Evolutionary conservation across 2,329 filamentous ascomycete species (phyloP).

Genomic region (Fusarium proliferatum): DNA sequence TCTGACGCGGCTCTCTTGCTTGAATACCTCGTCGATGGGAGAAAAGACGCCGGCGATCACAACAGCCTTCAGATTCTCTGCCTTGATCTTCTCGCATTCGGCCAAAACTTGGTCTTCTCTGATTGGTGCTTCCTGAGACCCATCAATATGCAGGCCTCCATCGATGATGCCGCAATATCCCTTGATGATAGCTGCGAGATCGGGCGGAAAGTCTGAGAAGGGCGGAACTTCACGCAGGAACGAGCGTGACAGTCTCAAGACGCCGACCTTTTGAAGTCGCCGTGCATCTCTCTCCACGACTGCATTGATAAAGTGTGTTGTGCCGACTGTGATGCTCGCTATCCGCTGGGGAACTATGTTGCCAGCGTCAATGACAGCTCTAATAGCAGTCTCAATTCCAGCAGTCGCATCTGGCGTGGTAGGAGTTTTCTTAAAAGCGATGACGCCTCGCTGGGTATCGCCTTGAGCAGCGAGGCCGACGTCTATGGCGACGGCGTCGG

Average conservation of each 20-base stretch:
- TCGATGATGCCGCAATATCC: not conserved
- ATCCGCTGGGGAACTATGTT: slow-evolving; percentile 41
- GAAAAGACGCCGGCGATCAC: not conserved
- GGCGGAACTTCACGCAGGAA: slow-evolving; percentile 51
- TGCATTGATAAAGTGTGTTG: slow-evolving; percentile 66
- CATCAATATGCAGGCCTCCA: slow-evolving; percentile 5
- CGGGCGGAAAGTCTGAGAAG: slow-evolving; percentile 55
- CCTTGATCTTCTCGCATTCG: not conserved
- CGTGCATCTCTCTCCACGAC: slow-evolving; percentile 59
- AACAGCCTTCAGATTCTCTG: rapidly evolving
- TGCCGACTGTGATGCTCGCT: slow-evolving; percentile 55
- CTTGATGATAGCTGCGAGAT: not conserved
- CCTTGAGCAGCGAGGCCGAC: not conserved
- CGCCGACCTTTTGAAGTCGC: slow-evolving; percentile 51
- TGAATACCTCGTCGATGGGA: not conserved
- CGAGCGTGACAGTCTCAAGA: not conserved
- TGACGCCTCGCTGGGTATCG: not conserved
- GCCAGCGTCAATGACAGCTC: slow-evolving; percentile 49
- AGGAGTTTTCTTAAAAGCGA: slow-evolving; percentile 34
- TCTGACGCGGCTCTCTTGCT: slow-evolving; percentile 29
- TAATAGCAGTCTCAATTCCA: slow-evolving; percentile 50
- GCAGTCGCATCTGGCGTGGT: slow-evolving; percentile 51
- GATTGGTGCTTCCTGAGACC: not conserved
- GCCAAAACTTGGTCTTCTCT: not conserved
- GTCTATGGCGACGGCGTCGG: slow-evolving; percentile 22